phyloP scores from a whole-genome alignment of 2,329 filamentous ascomycete genomes.

The Chaetomium strumarium region DNA sequence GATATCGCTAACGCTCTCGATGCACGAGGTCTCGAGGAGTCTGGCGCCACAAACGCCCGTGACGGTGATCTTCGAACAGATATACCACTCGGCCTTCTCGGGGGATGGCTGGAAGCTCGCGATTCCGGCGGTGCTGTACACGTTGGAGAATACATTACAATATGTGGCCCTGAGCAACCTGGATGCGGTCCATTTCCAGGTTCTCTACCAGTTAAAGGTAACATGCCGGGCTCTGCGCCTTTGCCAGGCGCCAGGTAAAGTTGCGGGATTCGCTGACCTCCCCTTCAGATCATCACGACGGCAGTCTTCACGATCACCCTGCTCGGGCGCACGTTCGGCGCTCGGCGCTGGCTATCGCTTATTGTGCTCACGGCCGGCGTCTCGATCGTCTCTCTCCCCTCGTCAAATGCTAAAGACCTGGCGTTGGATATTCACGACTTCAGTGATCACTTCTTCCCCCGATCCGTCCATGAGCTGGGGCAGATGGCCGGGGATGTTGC shows the following conservation, averaged over 20 bases:
- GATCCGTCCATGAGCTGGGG: slow-evolving; percentile 71
- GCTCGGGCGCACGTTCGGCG: slow-evolving; percentile 62
- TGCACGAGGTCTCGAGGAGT: slow-evolving; percentile 78
- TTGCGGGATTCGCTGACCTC: slow-evolving; percentile 9
- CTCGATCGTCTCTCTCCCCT: slow-evolving; percentile 75
- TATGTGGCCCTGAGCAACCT: slow-evolving; percentile 88
- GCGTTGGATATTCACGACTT: slow-evolving; percentile 59
- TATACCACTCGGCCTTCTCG: slow-evolving; percentile 76
- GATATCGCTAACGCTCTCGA: slow-evolving; percentile 77
- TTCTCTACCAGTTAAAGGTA: slow-evolving; percentile 85
- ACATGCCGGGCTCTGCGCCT: neutral
- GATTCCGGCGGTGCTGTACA: slow-evolving; percentile 82
- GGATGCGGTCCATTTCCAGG: slow-evolving; percentile 87
- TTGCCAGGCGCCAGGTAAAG: neutral
- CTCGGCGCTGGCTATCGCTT: slow-evolving; percentile 74
- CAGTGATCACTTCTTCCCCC: slow-evolving; percentile 64
- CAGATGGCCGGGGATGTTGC: slow-evolving; percentile 51
- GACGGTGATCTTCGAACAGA: slow-evolving; percentile 71
- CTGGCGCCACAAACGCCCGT: slow-evolving; percentile 73
- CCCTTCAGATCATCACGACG: slow-evolving; percentile 68
- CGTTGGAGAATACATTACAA: slow-evolving; percentile 86
- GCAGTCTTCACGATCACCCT: slow-evolving; percentile 80
- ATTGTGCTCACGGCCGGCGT: slow-evolving; percentile 76
- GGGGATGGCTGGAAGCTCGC: slow-evolving; percentile 93
- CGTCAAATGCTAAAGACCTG: slow-evolving; percentile 47